Percentiles rank a stretch among this genome's conserved stretches.
These are phyloP conservation scores for Blastobotrys indianensis DNA, from an alignment of 1,139 yeast genomes.

Conservation along the genomic window DNA sequence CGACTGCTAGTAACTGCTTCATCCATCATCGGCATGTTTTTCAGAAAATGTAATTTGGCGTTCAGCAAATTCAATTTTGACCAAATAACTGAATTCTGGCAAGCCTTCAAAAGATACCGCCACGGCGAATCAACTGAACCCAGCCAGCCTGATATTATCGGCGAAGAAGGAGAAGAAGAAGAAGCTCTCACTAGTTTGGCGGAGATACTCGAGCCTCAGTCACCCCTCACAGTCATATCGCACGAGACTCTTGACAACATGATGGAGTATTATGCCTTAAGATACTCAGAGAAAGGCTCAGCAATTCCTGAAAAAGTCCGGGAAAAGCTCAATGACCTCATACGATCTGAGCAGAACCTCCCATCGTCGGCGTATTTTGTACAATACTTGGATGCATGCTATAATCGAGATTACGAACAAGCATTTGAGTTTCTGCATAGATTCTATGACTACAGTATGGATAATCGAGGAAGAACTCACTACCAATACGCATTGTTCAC, in stretches of 20 bases:
- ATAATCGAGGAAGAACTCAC: constrained; percentile 55
- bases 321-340: constrained; percentile 44
- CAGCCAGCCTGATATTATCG: constrained; percentile 6
- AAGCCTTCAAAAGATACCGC: constrained; percentile 42
- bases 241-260: constrained; percentile 49
- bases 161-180: constrained; percentile 2
- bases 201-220: not conserved
- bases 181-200: not conserved
- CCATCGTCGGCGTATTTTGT: constrained; percentile 64
- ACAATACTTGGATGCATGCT: constrained; percentile 56
- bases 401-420: constrained; percentile 61
- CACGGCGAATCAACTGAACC: constrained; percentile 4
- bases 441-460: constrained; percentile 81
- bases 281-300: constrained; percentile 42
- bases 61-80: constrained; percentile 55
- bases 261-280: constrained; percentile 51
- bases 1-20: constrained; percentile 6
- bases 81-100: constrained; percentile 49
- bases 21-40: constrained; percentile 40
- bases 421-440: constrained; percentile 71
- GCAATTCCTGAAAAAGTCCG: constrained; percentile 43
- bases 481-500: constrained; percentile 81
- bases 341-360: constrained; percentile 47
- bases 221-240: constrained; percentile 33
- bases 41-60: constrained; percentile 41